phyloP scores from a whole-genome alignment of 169 alveolate genomes.

The Babesia gibsoni region DNA sequence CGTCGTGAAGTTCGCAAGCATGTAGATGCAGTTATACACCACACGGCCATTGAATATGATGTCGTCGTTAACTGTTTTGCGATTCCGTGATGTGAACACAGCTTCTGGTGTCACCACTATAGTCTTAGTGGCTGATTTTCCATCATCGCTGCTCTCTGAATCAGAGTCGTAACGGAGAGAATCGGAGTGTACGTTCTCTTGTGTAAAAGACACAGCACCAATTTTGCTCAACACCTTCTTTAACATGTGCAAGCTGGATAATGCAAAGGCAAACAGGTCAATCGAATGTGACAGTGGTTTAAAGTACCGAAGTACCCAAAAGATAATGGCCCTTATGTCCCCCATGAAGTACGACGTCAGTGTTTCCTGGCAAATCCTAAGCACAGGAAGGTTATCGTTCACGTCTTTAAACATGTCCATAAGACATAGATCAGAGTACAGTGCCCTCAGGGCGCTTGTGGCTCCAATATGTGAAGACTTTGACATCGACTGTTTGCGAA shows the following conservation, averaged over 20 bases:
- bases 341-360: conserved; percentile 27
- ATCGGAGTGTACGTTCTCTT: not conserved
- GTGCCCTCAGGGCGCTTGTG: conserved; percentile 31
- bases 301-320: conserved; percentile 35
- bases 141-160: conserved; percentile 30
- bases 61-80: conserved; percentile 31
- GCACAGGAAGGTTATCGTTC: not conserved
- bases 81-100: conserved; percentile 23
- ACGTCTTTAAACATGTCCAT: not conserved
- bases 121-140: conserved; percentile 1
- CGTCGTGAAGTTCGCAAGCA: conserved; percentile 34
- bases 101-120: conserved; percentile 2
- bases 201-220: conserved; percentile 32
- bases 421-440: conserved; percentile 10
- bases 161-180: conserved; percentile 1
- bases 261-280: conserved; percentile 16
- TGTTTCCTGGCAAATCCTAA: conserved; percentile 28
- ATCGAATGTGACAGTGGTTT: conserved; percentile 25
- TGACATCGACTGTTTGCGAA: conserved; percentile 39
- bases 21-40: conserved; percentile 41
- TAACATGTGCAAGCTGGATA: conserved; percentile 29
- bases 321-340: conserved; percentile 29
- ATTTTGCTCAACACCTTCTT: not conserved
- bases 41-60: conserved; percentile 46
- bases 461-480: conserved; percentile 39